These are phyloP conservation scores for Prunus kanzakura DNA, from an alignment of 306 rosid genomes.

Conservation along the genomic window DNA sequence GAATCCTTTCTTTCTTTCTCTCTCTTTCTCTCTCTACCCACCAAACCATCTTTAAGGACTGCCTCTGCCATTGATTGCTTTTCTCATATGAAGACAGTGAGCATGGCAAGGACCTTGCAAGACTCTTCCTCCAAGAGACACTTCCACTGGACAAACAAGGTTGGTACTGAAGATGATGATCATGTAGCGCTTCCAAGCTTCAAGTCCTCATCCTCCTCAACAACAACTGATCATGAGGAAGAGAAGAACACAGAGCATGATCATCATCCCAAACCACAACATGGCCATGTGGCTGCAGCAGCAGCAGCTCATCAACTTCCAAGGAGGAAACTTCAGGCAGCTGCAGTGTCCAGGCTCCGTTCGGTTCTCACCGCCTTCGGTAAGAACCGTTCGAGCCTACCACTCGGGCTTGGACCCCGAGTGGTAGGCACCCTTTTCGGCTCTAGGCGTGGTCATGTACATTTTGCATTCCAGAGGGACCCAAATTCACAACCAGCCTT, in stretches of 20 bases:
- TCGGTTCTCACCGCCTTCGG: slow-evolving; percentile 70
- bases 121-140: slow-evolving; percentile 87
- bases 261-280: slow-evolving; percentile 16
- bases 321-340: slow-evolving; percentile 61
- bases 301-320: slow-evolving; percentile 28
- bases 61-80: slow-evolving; percentile 14
- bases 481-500: slow-evolving; percentile 79
- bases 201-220: slow-evolving; percentile 47
- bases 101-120: slow-evolving; percentile 55
- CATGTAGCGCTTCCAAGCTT: slow-evolving; percentile 33
- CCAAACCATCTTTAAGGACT: slow-evolving; percentile 35
- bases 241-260: slow-evolving; percentile 32
- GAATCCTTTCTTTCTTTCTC: slow-evolving; percentile 15
- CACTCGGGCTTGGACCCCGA: slow-evolving; percentile 59
- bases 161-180: slow-evolving; percentile 55
- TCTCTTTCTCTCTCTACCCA: slow-evolving; percentile 10
- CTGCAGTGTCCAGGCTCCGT: slow-evolving; percentile 69
- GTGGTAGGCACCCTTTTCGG: slow-evolving; percentile 95
- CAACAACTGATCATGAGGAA: slow-evolving; percentile 25
- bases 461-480: slow-evolving; percentile 84
- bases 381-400: slow-evolving; percentile 59
- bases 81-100: slow-evolving; percentile 49
- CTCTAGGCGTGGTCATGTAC: slow-evolving; percentile 83
- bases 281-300: slow-evolving; percentile 9
- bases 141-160: slow-evolving; percentile 93